phyloP scores from a whole-genome alignment of 345 rosid genomes.

The Gossypium anomalum region DNA sequence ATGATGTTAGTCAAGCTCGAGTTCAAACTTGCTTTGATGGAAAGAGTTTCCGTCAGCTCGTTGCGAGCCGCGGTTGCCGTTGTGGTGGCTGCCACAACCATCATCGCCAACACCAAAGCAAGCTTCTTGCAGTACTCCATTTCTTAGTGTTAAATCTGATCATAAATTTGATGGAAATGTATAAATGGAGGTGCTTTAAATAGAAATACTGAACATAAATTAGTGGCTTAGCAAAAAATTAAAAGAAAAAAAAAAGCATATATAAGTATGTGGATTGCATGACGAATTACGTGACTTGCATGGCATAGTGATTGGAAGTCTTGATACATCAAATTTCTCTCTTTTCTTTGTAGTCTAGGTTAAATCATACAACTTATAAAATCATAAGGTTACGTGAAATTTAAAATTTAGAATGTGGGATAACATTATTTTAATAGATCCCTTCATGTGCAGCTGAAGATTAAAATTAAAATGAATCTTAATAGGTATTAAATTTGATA shows the following conservation, averaged over 20 bases:
- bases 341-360: neutral
- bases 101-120: neutral
- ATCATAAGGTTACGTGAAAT: too few species aligned
- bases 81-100: neutral
- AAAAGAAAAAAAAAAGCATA: neutral
- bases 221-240: neutral
- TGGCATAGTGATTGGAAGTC: neutral
- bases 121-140: neutral
- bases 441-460: too few species aligned
- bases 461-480: too few species aligned
- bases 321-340: neutral
- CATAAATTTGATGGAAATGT: neutral
- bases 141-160: neutral
- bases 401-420: too few species aligned
- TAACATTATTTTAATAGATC: too few species aligned
- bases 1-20: too few species aligned
- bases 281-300: conserved; percentile 1
- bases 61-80: too few species aligned
- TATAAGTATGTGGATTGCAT: neutral
- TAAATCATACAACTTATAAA: neutral
- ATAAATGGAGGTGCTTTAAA: neutral
- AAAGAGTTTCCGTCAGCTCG: too few species aligned
- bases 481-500: too few species aligned
- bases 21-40: too few species aligned
- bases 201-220: neutral